Evolutionary conservation across 2,329 filamentous ascomycete genomes (phyloP).

Genomic region (Penicillium sp.): DNA sequence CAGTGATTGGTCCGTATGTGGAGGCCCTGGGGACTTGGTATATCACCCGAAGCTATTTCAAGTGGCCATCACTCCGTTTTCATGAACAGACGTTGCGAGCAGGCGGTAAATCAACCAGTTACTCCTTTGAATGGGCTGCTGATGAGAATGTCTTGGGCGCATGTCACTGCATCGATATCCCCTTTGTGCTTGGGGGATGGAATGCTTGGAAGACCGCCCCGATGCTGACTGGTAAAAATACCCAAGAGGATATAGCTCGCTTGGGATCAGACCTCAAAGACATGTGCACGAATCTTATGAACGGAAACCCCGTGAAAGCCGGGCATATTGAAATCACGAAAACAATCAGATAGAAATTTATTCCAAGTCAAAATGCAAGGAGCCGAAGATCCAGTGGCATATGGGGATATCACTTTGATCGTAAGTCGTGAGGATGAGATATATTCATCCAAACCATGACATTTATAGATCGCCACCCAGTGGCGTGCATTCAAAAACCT

Average conservation of each 20-base stretch:
- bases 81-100: neutral
- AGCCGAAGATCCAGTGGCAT: no score
- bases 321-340: neutral
- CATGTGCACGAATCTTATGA: neutral
- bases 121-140: neutral
- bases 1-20: neutral
- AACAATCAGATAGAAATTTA: neutral
- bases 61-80: neutral
- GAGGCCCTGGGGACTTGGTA: neutral
- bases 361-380: no score
- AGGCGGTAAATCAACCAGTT: neutral
- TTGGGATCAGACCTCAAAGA: neutral
- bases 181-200: conserved; percentile 57
- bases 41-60: neutral
- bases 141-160: neutral
- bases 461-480: neutral
- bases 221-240: conserved; percentile 68
- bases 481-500: conserved; percentile 19
- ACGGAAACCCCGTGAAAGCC: neutral
- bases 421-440: neutral
- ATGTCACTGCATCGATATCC: neutral
- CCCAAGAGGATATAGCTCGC: conserved; percentile 52
- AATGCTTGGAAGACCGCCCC: conserved; percentile 68
- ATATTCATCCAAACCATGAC: neutral
- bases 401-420: no score